Base-by-base conservation (phyloP, 371 early-diverging fungal species). In the Fennellomyces sp. region DNA sequence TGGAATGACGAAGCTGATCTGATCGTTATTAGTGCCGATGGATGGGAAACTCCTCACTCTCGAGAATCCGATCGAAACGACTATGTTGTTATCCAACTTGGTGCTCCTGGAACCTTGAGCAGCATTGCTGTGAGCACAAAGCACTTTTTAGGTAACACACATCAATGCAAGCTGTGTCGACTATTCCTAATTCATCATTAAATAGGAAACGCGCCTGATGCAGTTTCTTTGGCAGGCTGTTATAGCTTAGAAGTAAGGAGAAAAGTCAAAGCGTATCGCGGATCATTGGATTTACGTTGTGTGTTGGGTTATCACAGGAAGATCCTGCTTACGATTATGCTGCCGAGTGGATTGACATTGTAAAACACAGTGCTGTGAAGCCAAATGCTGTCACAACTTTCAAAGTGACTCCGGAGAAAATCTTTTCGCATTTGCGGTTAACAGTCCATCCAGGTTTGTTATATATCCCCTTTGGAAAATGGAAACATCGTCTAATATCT, bases 41-140 rank as follows among this genome's bases (percentile, higher is more conserved):
- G 92, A 12, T 91, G 92, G 92, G 83, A 88, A 64, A 88, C 91
- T 11, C 78, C 81, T 52, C 81, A 88, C 27, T 84, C 86, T 6
- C 78, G 82, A 28, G 55, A 63, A 12, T 59, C 72, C 2, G 69
- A 78, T 42, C 82, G 89, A 69, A 78, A 76, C 31, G 92, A 95
- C 58, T 86, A 82, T 81, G 81, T 84, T 15, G 74, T 86, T 13
- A 74, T 94, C 57, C 72, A 82, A 36, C 76, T 94, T 19, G 93
- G 90, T 10, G 69, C 78, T 57, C 64, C 84, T 0, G 91, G 90
- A 1, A 81, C 67, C 39, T 68, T 94, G 15, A 75, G 86, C 10
- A 64, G 78, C 25, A 77, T 90, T 38, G 80, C 82, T 27, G 69
- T 94, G 7, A 91, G 94, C 60, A 94, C 94, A 4, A 80, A 78